phyloP scores from a whole-genome alignment of 1,139 yeast genomes.

The Suhomyces anneliseae region DNA sequence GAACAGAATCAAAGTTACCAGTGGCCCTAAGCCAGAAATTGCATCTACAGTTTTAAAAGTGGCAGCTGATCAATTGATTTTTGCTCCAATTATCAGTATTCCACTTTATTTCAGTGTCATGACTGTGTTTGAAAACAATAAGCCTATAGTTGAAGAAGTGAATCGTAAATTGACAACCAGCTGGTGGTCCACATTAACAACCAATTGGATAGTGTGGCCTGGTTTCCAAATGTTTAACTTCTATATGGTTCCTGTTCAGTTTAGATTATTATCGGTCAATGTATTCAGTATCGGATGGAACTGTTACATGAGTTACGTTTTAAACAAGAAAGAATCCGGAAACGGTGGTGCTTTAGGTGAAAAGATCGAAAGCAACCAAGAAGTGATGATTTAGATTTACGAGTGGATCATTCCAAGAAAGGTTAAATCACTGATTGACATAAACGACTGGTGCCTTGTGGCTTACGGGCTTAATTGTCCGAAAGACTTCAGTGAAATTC shows the following conservation, averaged over 20 bases:
- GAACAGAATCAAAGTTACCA: constrained; percentile 16
- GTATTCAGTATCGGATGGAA: constrained; percentile 82
- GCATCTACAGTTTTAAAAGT: constrained; percentile 37
- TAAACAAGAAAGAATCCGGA: constrained; percentile 8
- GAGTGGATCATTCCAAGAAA: too few relatives aligned
- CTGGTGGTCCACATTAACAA: constrained; percentile 60
- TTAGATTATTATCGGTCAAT: constrained; percentile 69
- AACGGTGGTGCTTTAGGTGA: neutral
- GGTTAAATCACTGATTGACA: too few relatives aligned
- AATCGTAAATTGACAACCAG: constrained; percentile 42
- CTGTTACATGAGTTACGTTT: constrained; percentile 59
- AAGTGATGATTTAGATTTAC: too few relatives aligned
- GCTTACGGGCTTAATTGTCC: too few relatives aligned
- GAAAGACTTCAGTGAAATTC: too few relatives aligned
- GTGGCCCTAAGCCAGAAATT: neutral
- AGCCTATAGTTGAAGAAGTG: constrained; percentile 28
- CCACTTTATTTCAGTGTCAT: constrained; percentile 69
- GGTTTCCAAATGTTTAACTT: constrained; percentile 74
- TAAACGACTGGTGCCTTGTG: too few relatives aligned
- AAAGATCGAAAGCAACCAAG: neutral
- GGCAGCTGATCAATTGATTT: constrained; percentile 66
- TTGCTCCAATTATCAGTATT: constrained; percentile 72
- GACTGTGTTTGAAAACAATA: constrained; percentile 57
- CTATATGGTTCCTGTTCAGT: constrained; percentile 65
- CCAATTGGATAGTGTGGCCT: constrained; percentile 91